Evolutionary conservation across 2,329 filamentous ascomycete genomes (phyloP).

Genomic region (Diplodia mutila): DNA sequence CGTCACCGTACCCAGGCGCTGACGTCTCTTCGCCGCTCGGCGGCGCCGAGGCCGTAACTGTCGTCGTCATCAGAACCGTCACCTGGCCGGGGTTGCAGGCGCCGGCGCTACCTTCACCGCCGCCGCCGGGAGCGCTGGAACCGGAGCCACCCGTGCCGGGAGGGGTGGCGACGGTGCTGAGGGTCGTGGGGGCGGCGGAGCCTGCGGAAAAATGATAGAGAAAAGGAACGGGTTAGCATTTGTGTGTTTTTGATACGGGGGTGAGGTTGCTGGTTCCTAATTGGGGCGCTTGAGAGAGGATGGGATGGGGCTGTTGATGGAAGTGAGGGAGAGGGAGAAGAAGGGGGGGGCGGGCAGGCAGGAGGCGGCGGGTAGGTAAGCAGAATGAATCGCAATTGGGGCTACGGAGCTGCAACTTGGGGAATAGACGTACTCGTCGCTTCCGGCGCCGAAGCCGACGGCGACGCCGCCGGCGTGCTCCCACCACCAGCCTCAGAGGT

Average conservation of each 20-base stretch:
- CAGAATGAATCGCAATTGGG: too few species aligned
- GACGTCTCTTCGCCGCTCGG: background rate
- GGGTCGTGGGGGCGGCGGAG: background rate
- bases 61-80: slow-evolving; percentile 15
- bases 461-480: background rate
- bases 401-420: too few species aligned
- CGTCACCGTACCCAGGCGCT: background rate
- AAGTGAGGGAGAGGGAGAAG: background rate
- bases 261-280: background rate
- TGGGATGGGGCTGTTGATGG: background rate
- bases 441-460: background rate
- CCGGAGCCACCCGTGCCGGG: background rate
- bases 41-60: background rate
- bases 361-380: too few species aligned
- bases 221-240: background rate
- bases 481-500: slow-evolving; percentile 3
- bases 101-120: background rate
- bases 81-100: background rate
- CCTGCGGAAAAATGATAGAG: slow-evolving; percentile 1
- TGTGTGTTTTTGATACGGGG: too few species aligned
- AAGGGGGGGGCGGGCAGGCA: background rate
- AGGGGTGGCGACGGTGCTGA: background rate
- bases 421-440: background rate
- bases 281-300: background rate
- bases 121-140: background rate